phyloP scores from a whole-genome alignment of 169 alveolate genomes.

The Eimeria brunetti region DNA sequence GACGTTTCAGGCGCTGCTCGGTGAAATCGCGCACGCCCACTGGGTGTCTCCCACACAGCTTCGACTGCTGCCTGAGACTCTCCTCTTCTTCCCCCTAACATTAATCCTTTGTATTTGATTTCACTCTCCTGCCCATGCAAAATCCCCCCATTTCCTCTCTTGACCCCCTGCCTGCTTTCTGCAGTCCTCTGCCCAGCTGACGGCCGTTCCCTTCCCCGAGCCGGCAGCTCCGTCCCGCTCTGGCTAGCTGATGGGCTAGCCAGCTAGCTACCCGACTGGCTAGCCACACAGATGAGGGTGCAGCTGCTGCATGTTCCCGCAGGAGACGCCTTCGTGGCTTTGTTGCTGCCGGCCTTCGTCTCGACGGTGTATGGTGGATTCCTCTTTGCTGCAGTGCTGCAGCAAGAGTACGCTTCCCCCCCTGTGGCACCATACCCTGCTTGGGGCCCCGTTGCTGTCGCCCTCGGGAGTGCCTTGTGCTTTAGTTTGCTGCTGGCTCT shows the following conservation, averaged over 20 bases:
- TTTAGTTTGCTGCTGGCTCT: slow-evolving; percentile 32
- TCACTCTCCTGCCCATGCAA: not conserved
- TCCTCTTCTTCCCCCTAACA: not conserved
- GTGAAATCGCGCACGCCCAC: slow-evolving; percentile 15
- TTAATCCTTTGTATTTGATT: not conserved
- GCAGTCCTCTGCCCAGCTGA: not conserved
- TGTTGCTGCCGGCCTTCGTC: slow-evolving; percentile 57
- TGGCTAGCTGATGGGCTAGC: slow-evolving; percentile 32
- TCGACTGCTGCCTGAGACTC: not conserved
- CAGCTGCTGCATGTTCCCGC: slow-evolving; percentile 64
- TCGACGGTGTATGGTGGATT: slow-evolving; percentile 55
- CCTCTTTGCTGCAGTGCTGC: slow-evolving; percentile 38
- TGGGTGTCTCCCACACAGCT: slow-evolving; percentile 3
- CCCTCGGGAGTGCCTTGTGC: slow-evolving; percentile 32
- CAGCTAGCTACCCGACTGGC: not conserved
- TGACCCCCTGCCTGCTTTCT: not conserved
- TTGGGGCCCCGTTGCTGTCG: slow-evolving; percentile 12
- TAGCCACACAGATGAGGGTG: slow-evolving; percentile 51
- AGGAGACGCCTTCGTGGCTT: slow-evolving; percentile 54
- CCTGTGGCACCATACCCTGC: not conserved
- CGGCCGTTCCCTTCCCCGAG: not conserved
- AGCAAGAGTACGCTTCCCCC: not conserved
- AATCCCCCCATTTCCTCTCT: not conserved
- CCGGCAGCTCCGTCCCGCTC: not conserved
- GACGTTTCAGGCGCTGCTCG: slow-evolving; percentile 24